These are phyloP conservation scores for Leccinum truebloodii DNA, from an alignment of 768 basidiomycete genomes.

Conservation along the genomic window DNA sequence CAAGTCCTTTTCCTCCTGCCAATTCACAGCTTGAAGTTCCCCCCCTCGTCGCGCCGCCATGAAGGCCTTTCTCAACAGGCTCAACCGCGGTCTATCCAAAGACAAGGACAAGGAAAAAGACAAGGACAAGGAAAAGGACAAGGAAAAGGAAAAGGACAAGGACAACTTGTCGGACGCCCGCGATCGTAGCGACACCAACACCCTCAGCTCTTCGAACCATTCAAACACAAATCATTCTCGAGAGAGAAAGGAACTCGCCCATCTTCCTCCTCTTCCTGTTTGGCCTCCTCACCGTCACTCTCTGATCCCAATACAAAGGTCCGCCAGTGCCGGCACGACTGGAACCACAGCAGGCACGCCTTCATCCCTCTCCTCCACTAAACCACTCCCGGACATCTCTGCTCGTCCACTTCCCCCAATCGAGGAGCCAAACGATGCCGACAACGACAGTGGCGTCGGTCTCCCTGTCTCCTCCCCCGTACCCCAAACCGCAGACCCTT, in stretches of 20 bases:
- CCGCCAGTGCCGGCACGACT: conserved; percentile 29
- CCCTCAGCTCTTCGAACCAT: conserved; percentile 31
- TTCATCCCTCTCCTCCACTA: conserved; percentile 52
- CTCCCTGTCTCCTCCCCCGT: conserved; percentile 36
- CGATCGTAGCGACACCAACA: conserved; percentile 37
- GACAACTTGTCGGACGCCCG: conserved; percentile 15
- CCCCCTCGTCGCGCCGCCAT: conserved; percentile 39
- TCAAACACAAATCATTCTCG: conserved; percentile 33
- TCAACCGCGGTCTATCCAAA: conserved; percentile 62
- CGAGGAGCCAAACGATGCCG: conserved; percentile 39
- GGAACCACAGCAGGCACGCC: conserved; percentile 43
- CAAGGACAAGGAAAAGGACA: conserved; percentile 17
- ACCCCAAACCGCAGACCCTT: conserved; percentile 20
- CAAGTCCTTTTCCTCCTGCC: neutral
- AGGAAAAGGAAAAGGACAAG: conserved; percentile 29
- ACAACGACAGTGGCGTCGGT: conserved; percentile 39
- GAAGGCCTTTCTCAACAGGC: conserved; percentile 82
- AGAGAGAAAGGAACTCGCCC: conserved; percentile 56
- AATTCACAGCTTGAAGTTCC: neutral
- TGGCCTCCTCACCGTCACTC: conserved; percentile 59
- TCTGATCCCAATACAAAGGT: conserved; percentile 31
- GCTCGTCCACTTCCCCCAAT: conserved; percentile 49
- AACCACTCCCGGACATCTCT: conserved; percentile 73
- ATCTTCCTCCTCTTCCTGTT: conserved; percentile 58
- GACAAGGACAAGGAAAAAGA: conserved; percentile 21